Percentiles rank a stretch among this genome's conserved stretches.
Evolutionary conservation across 2,329 filamentous ascomycete genomes (phyloP).

Genomic region (Verticillium nubilum): DNA sequence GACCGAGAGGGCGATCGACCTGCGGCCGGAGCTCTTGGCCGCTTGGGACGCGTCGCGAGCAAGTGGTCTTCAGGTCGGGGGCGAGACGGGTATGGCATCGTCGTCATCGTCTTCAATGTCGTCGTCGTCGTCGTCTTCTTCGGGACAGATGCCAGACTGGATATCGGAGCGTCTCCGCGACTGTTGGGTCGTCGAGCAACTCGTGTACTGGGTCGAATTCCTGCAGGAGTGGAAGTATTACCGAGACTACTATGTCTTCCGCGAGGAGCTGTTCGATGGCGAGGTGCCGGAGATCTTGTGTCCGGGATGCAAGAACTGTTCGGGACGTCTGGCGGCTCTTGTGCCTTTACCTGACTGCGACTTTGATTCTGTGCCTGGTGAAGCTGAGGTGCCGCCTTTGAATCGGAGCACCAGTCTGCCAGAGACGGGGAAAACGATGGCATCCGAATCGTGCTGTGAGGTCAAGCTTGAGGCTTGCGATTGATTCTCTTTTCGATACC

Average conservation of each 20-base stretch:
- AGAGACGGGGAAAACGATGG: not conserved
- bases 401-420: not conserved
- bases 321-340: not conserved
- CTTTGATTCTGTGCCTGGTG: not conserved
- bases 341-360: not conserved
- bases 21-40: slow-evolving; percentile 10
- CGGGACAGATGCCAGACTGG: slow-evolving; percentile 2
- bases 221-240: slow-evolving; percentile 14
- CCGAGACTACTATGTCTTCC: slow-evolving; percentile 12
- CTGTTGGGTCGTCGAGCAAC: slow-evolving; percentile 14
- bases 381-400: not conserved
- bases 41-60: not conserved
- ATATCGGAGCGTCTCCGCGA: slow-evolving; percentile 10
- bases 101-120: too few relatives aligned
- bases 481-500: not conserved
- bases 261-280: slow-evolving; percentile 9
- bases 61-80: not conserved
- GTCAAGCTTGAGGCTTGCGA: not conserved
- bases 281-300: slow-evolving; percentile 9
- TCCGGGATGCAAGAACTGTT: slow-evolving; percentile 5
- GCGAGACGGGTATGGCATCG: not conserved
- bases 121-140: too few relatives aligned
- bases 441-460: not conserved
- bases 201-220: slow-evolving; percentile 13
- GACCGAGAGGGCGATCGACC: slow-evolving; percentile 6